These are phyloP conservation scores for Corymbia citriodora DNA, from an alignment of 441 rosid genomes.

Conservation along the genomic window DNA sequence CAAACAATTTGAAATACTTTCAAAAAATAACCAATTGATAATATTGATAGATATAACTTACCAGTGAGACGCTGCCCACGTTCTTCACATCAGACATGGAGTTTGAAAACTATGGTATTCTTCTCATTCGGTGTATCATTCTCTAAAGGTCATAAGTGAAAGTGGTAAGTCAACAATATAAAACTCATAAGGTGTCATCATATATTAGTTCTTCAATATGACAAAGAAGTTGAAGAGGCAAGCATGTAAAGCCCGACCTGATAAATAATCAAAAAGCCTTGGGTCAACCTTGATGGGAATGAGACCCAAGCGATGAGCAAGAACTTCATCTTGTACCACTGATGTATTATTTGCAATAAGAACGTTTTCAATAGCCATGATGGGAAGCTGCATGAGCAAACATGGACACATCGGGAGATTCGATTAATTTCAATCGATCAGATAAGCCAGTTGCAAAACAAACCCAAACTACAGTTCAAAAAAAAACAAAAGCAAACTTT, in stretches of 20 bases:
- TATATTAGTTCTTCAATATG: background rate
- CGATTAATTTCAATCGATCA: background rate
- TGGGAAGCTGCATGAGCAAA: constrained; percentile 54
- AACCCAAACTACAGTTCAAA: no score
- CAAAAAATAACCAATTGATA: background rate
- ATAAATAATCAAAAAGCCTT: constrained; percentile 73
- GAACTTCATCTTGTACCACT: constrained; percentile 85
- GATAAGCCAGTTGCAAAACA: background rate
- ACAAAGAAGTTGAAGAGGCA: background rate
- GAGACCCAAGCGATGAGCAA: constrained; percentile 91
- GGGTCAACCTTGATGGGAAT: constrained; percentile 83
- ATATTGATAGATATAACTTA: constrained; percentile 13
- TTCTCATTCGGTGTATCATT: constrained; percentile 86
- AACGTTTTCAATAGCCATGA: constrained; percentile 96
- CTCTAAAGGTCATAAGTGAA: constrained; percentile 32
- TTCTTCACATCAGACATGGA: constrained; percentile 53
- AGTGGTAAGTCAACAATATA: background rate
- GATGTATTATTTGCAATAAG: constrained; percentile 87
- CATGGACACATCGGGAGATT: background rate
- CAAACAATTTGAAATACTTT: background rate
- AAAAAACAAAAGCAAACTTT: background rate
- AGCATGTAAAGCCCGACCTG: constrained; percentile 38
- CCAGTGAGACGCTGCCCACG: constrained; percentile 59
- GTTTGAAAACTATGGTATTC: constrained; percentile 93
- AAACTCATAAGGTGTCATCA: background rate